These are phyloP conservation scores for Chlamydomonas asymmetrica DNA, from an alignment of 139 green algal genomes.

Conservation along the genomic window DNA sequence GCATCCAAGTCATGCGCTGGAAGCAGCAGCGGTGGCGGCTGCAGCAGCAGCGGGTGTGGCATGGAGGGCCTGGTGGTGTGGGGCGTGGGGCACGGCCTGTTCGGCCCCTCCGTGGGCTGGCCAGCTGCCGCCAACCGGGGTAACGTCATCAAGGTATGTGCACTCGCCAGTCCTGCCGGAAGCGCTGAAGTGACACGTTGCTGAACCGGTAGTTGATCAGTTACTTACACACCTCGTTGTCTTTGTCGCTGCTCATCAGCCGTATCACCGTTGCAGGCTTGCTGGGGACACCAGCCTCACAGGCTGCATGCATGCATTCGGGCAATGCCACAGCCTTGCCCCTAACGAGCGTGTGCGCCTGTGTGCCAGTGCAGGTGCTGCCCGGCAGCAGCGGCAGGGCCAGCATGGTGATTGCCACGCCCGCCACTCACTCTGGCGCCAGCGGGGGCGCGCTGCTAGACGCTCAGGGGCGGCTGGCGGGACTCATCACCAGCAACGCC, in stretches of 20 bases:
- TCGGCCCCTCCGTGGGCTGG: constrained; percentile 43
- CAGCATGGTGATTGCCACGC: constrained; percentile 67
- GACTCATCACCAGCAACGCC: constrained; percentile 74
- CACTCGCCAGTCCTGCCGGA: background rate
- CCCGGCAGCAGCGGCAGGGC: constrained; percentile 10
- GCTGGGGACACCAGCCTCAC: background rate
- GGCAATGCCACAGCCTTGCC: background rate
- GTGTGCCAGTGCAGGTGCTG: background rate
- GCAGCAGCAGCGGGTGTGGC: background rate
- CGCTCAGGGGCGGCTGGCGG: constrained; percentile 49
- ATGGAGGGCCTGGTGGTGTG: constrained; percentile 28
- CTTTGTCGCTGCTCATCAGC: background rate
- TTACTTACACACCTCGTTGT: background rate
- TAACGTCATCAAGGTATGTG: constrained; percentile 47
- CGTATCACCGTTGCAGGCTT: background rate
- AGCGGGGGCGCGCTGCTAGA: constrained; percentile 71
- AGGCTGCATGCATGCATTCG: background rate
- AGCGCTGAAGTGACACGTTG: background rate
- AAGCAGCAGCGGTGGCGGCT: background rate
- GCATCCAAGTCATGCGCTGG: background rate
- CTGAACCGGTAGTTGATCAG: background rate
- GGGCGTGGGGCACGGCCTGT: constrained; percentile 66
- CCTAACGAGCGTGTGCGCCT: background rate
- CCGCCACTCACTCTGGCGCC: constrained; percentile 70
- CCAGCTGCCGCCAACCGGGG: constrained; percentile 41